These are phyloP conservation scores for Amauroascus niger DNA, from an alignment of 2,329 filamentous ascomycete species.

Conservation along the genomic window DNA sequence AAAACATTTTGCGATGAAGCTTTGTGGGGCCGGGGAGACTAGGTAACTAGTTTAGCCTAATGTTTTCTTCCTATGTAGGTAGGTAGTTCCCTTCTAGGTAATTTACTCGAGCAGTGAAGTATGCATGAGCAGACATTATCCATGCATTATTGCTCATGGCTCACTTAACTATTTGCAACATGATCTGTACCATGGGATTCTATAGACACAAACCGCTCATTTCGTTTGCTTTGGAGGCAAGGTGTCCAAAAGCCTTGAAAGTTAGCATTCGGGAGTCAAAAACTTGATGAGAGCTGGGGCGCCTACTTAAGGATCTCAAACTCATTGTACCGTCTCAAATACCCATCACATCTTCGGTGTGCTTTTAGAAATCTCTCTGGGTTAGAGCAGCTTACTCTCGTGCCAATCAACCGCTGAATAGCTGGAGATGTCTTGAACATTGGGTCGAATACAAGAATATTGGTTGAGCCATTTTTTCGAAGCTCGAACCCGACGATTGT, in stretches of 20 bases:
- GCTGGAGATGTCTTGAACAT: constrained; percentile 61
- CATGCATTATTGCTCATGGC: too few species aligned
- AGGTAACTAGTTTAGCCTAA: neutral
- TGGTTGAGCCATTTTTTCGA: constrained; percentile 51
- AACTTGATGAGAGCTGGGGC: too few species aligned
- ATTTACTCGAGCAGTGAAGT: too few species aligned
- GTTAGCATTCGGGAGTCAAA: neutral
- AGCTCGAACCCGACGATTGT: constrained; percentile 80
- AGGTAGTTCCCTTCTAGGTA: too few species aligned
- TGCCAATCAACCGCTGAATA: constrained; percentile 51
- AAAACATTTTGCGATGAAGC: neutral
- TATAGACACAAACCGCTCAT: too few species aligned
- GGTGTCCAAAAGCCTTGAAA: neutral
- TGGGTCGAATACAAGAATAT: constrained; percentile 80
- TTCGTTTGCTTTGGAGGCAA: too few species aligned
- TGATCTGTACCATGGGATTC: too few species aligned
- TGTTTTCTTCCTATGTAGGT: neutral
- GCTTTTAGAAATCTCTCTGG: constrained; percentile 53
- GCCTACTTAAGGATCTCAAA: constrained; percentile 68
- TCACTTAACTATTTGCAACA: too few species aligned
- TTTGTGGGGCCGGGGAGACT: constrained; percentile 8
- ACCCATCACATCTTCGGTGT: constrained; percentile 61
- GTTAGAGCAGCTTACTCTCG: constrained; percentile 32
- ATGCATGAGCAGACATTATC: too few species aligned
- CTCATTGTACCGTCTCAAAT: constrained; percentile 60